Evolutionary conservation across 1,139 yeast species (phyloP), one percentile per base, ranked within the genome.

Genomic region (Yamadazyma dushanensis): DNA sequence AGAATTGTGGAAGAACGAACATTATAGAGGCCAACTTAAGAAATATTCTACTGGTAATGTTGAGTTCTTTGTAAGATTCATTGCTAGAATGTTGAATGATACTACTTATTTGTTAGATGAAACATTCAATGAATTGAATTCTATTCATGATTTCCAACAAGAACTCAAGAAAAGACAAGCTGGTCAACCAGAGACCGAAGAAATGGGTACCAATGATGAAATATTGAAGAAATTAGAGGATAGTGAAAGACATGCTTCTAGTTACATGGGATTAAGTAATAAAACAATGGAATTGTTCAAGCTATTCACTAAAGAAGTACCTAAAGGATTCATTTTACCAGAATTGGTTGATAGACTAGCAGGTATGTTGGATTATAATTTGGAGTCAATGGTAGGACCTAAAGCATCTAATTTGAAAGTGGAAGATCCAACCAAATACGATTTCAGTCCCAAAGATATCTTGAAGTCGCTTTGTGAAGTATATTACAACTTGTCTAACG

Each of bases 281-380:
- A 86, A 88, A 55, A 87, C 96, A 0, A 80, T 90, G 63, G 76
- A 75, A 35, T 66, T 94, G 47, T 83, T 92, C 53, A 80, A 80
- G 47, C 63, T 89, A 34, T 92, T 90, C 57, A 89, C 97, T 0
- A 73, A 78, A 39, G 92, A 90, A 46, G 88, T 88, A 7, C 96
- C 98, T 3, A 70, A 69, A 38, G 94, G 96, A 0, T 94, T 92
- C 62, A 81, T 83, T 4, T 82, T 88, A 33, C 80, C 88, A 1
- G 98, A 94, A 63, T 81, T 92, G 51, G 96, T 92, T 29, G 96
- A 88, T 51, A 75, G 98, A 58, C 68, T 92, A 43, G 96, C 98
- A 0, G 89, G 96, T 32, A 92, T 92, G 99, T 68, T 92, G 56
- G 86, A 92, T 63, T 92, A 90, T 61, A 92, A 92, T 57, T 67